Evolutionary conservation across 768 basidiomycete species (phyloP).

Genomic region (Tulasnella sp.): DNA sequence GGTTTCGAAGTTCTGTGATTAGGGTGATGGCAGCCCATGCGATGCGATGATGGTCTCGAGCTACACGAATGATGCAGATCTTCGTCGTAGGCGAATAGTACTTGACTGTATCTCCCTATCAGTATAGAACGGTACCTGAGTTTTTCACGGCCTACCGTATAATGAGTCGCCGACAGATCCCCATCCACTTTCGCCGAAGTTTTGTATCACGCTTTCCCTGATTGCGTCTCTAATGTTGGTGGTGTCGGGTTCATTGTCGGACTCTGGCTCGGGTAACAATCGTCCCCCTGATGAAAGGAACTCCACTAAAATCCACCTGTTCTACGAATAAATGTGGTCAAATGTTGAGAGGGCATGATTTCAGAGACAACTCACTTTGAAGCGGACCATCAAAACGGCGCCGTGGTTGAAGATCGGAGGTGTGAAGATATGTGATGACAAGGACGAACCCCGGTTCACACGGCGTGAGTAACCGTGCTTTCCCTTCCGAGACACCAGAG

Average conservation of each 20-base stretch:
- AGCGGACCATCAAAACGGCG: slow-evolving; percentile 56
- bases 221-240: slow-evolving; percentile 46
- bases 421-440: neutral
- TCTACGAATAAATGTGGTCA: slow-evolving; percentile 44
- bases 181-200: slow-evolving; percentile 87
- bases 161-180: slow-evolving; percentile 70
- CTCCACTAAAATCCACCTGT: slow-evolving; percentile 85
- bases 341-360: neutral
- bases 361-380: slow-evolving; percentile 48
- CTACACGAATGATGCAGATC: slow-evolving; percentile 80
- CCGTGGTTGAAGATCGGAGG: neutral
- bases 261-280: slow-evolving; percentile 26
- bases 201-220: slow-evolving; percentile 59
- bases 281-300: slow-evolving; percentile 47
- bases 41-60: slow-evolving; percentile 70
- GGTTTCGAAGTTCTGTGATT: slow-evolving; percentile 57
- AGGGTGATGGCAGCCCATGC: slow-evolving; percentile 80
- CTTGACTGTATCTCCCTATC: slow-evolving; percentile 55
- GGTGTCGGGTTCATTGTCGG: slow-evolving; percentile 31
- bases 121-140: slow-evolving; percentile 3
- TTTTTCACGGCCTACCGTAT: slow-evolving; percentile 47
- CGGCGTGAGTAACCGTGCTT: neutral
- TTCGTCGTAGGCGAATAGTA: slow-evolving; percentile 82
- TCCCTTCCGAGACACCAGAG: neutral
- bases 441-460: neutral